Percentiles rank a stretch among this genome's conserved stretches.
These are phyloP conservation scores for Aristolochia contorta DNA, from an alignment of 164 flowering plant species.

Conservation along the genomic window DNA sequence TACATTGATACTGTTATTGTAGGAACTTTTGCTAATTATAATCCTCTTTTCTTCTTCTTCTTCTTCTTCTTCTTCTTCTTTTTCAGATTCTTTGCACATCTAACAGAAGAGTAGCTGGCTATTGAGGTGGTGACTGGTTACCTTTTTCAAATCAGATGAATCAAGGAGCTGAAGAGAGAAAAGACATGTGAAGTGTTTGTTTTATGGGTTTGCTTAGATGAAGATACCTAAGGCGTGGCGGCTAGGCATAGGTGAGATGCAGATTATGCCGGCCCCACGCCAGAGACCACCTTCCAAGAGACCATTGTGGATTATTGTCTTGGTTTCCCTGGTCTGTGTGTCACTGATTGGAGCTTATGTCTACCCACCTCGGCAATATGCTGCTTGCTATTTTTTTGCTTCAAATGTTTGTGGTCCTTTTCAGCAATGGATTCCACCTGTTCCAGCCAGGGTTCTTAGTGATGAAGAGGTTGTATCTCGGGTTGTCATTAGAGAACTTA, in stretches of 20 bases:
- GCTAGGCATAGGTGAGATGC: constrained; percentile 55
- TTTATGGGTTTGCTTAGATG: constrained; percentile 39
- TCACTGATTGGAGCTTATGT: constrained; percentile 69
- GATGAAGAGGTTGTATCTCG: constrained; percentile 83
- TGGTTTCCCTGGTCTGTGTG: constrained; percentile 60
- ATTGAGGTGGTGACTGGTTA: background rate
- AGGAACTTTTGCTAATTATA: background rate
- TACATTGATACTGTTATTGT: no score
- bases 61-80: background rate
- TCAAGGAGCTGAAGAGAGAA: background rate
- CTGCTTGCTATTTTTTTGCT: constrained; percentile 64
- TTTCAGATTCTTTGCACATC: background rate
- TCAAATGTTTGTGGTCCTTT: constrained; percentile 52
- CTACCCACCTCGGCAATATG: constrained; percentile 52
- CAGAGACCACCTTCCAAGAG: constrained; percentile 62
- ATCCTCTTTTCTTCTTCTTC: background rate
- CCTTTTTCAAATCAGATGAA: background rate
- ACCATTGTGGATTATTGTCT: constrained; percentile 76
- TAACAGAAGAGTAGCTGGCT: background rate
- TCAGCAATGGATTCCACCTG: constrained; percentile 72
- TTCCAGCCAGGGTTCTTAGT: constrained; percentile 54
- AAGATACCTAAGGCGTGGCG: constrained; percentile 59
- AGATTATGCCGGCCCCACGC: constrained; percentile 56
- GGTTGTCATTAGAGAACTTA: constrained; percentile 60
- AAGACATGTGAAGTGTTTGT: constrained; percentile 1